These are phyloP conservation scores for Fomitopsis palustris DNA, from an alignment of 1,284 basidiomycete species.

Conservation along the genomic window DNA sequence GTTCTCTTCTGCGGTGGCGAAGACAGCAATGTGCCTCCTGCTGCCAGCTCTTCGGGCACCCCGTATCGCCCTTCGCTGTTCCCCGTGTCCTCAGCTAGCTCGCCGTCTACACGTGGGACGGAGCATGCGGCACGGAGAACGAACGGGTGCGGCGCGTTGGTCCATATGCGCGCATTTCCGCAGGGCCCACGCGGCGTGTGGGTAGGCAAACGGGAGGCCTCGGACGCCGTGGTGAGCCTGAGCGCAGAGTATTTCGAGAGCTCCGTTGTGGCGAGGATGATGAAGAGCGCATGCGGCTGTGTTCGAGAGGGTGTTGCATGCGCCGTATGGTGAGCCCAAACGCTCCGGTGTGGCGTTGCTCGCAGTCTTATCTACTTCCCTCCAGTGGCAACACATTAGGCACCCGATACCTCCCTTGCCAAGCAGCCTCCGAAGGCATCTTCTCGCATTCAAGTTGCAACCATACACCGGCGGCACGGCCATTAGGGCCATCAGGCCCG, in stretches of 20 bases:
- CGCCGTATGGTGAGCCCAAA: constrained; percentile 48
- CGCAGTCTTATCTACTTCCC: constrained; percentile 5
- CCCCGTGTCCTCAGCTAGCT: constrained; percentile 31
- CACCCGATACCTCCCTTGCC: constrained; percentile 56
- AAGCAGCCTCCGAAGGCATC: constrained; percentile 49
- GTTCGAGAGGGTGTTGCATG: constrained; percentile 63
- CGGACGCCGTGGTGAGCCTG: constrained; percentile 46
- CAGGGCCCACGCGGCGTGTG: constrained; percentile 49
- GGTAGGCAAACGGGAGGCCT: constrained; percentile 49
- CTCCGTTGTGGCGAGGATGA: constrained; percentile 42
- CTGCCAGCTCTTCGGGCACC: constrained; percentile 4
- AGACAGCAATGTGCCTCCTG: constrained; percentile 13
- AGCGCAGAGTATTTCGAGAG: constrained; percentile 53
- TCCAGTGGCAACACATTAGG: constrained; percentile 60
- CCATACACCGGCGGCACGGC: constrained; percentile 22
- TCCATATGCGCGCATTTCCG: constrained; percentile 52
- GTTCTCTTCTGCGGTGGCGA: constrained; percentile 51
- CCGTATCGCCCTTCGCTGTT: constrained; percentile 19
- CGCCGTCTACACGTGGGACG: constrained; percentile 14
- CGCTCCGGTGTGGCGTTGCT: constrained; percentile 3
- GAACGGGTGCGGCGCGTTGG: constrained; percentile 58
- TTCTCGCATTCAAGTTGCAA: constrained; percentile 26
- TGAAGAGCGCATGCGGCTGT: constrained; percentile 57
- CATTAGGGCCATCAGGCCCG: constrained; percentile 40
- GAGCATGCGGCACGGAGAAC: constrained; percentile 21